A percentile compares a stretch with the other conserved stretches of the same genome.
These are phyloP conservation scores for Borovskyia barvae DNA, from an alignment of 208 protist genomes.

Conservation along the genomic window DNA sequence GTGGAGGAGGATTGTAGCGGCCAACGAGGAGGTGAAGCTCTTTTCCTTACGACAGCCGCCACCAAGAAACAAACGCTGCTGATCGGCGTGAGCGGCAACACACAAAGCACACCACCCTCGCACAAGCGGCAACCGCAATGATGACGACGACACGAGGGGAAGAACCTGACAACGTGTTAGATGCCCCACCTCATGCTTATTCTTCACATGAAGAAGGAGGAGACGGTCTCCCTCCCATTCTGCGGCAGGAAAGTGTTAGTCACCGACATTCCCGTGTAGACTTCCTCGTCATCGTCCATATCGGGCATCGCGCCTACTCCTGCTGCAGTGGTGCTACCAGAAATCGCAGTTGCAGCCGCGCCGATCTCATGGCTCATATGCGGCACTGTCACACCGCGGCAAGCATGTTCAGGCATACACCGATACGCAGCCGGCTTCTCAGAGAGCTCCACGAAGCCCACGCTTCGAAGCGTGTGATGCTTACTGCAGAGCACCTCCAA, in stretches of 20 bases:
- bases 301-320: slow-evolving; percentile 7
- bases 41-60: no score
- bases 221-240: slow-evolving; percentile 51
- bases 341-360: slow-evolving; percentile 1
- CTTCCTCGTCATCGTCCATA: slow-evolving; percentile 20
- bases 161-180: neutral
- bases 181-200: neutral
- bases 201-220: slow-evolving; percentile 72
- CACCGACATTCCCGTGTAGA: slow-evolving; percentile 21
- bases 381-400: slow-evolving; percentile 48
- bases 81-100: no score
- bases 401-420: slow-evolving; percentile 65
- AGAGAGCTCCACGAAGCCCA: slow-evolving; percentile 71
- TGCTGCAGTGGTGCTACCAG: slow-evolving; percentile 1
- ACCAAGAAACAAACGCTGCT: no score
- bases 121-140: no score
- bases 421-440: slow-evolving; percentile 63
- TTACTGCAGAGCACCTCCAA: slow-evolving; percentile 72
- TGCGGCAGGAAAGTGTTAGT: slow-evolving; percentile 27
- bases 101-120: neutral
- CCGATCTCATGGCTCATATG: slow-evolving; percentile 10
- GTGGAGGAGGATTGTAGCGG: no score
- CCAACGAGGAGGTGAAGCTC: no score
- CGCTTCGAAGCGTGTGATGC: slow-evolving; percentile 71
- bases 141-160: neutral